Evolutionary conservation across 1,284 basidiomycete species (phyloP).

Genomic region (Termitomyces sp.): DNA sequence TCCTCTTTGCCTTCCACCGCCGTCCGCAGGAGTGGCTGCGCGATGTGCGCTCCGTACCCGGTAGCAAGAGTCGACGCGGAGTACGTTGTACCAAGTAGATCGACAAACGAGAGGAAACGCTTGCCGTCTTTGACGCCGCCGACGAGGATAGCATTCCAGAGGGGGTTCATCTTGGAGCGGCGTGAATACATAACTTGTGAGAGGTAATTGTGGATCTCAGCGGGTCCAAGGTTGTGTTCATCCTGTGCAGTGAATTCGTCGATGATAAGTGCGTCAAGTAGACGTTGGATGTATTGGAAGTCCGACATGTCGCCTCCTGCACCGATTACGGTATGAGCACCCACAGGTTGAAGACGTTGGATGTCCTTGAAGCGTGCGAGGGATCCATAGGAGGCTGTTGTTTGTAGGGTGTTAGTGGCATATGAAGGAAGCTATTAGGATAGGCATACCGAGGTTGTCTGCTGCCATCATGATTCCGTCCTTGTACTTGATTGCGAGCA

Average conservation of each 20-base stretch:
- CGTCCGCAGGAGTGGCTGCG: slow-evolving; percentile 87
- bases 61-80: slow-evolving; percentile 93
- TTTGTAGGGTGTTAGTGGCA: neutral
- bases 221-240: slow-evolving; percentile 80
- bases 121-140: slow-evolving; percentile 86
- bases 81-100: slow-evolving; percentile 96
- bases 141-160: slow-evolving; percentile 95
- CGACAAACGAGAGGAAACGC: slow-evolving; percentile 89
- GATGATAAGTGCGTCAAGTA: slow-evolving; percentile 70
- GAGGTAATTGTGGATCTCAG: slow-evolving; percentile 92
- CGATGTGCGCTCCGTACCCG: slow-evolving; percentile 94
- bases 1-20: slow-evolving; percentile 84
- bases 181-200: slow-evolving; percentile 89
- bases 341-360: slow-evolving; percentile 82
- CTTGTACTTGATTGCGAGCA: slow-evolving; percentile 91
- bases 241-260: slow-evolving; percentile 82
- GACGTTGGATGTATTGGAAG: slow-evolving; percentile 88
- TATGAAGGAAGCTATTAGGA: neutral
- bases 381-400: slow-evolving; percentile 90
- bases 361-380: slow-evolving; percentile 97
- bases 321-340: slow-evolving; percentile 82
- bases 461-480: slow-evolving; percentile 99
- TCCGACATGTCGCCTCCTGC: slow-evolving; percentile 98
- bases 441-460: slow-evolving; percentile 81
- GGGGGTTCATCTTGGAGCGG: slow-evolving; percentile 85